phyloP scores from a whole-genome alignment of 2,329 filamentous ascomycete genomes.

The Gaeumannomyces sp. region DNA sequence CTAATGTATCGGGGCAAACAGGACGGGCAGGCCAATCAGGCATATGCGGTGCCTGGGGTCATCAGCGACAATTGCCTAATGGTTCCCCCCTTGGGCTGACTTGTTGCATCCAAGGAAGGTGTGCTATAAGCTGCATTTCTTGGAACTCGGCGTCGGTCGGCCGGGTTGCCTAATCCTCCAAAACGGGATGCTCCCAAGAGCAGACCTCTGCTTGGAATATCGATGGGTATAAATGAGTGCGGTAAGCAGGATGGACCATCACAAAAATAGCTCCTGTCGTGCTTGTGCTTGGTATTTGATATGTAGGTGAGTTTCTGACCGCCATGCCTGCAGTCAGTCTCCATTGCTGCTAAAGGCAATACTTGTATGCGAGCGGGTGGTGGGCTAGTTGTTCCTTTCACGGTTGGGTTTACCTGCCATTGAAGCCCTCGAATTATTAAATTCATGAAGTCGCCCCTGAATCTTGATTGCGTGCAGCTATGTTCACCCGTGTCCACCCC shows the following conservation, averaged over 20 bases:
- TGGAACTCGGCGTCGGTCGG: not conserved
- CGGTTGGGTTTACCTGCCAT: too few species aligned
- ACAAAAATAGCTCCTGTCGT: not conserved
- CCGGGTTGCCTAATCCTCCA: not conserved
- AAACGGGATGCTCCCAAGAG: not conserved
- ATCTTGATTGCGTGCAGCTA: too few species aligned
- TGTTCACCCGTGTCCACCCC: too few species aligned
- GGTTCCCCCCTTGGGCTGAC: not conserved
- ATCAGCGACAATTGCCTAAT: not conserved
- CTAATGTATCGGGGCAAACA: not conserved
- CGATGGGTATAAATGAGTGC: not conserved
- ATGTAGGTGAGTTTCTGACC: not conserved
- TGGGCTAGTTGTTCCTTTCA: too few species aligned
- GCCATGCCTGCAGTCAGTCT: not conserved
- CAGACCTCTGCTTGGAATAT: not conserved
- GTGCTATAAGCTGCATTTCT: not conserved
- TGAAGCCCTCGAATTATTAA: too few species aligned
- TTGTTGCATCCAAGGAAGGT: not conserved
- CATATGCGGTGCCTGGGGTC: not conserved
- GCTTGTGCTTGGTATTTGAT: too few species aligned
- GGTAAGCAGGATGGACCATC: not conserved
- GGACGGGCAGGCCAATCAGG: not conserved
- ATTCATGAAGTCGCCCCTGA: too few species aligned
- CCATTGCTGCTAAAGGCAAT: too few species aligned
- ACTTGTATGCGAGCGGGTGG: too few species aligned